Conservation (phyloP, 2,329 filamentous ascomycete genomes). For the Aspergillus candidus region DNA sequence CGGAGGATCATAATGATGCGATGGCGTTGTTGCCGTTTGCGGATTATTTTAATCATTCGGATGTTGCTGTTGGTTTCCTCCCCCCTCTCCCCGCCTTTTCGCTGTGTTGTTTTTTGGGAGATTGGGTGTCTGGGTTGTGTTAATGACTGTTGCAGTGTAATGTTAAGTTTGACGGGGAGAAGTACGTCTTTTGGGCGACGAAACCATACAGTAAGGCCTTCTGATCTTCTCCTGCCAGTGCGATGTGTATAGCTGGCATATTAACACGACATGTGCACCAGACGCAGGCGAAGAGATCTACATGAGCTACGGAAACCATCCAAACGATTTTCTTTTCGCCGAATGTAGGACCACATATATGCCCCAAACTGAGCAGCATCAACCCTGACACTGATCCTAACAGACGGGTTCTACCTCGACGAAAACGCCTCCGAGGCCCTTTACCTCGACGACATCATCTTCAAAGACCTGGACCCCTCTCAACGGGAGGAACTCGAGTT, state of each 20-base stretch:
- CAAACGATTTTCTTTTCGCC: constrained; percentile 38
- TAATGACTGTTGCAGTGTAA: constrained; percentile 25
- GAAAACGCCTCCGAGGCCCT: constrained; percentile 36
- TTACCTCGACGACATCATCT: constrained; percentile 39
- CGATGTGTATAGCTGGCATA: background rate
- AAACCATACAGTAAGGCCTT: constrained; percentile 27
- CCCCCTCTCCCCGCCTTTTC: background rate
- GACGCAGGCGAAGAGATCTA: constrained; percentile 39
- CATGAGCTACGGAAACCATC: constrained; percentile 40
- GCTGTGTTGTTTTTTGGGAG: background rate
- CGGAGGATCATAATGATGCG: constrained; percentile 39
- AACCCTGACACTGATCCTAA: constrained; percentile 1
- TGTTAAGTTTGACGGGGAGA: constrained; percentile 31
- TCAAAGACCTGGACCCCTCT: constrained; percentile 24
- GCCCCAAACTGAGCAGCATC: background rate
- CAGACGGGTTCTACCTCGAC: constrained; percentile 41
- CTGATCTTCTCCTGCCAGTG: background rate
- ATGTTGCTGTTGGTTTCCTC: constrained; percentile 31
- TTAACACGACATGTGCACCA: constrained; percentile 7
- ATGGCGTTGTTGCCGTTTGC: constrained; percentile 43
- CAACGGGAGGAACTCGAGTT: constrained; percentile 29
- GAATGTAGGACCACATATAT: constrained; percentile 34
- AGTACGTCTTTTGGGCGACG: constrained; percentile 32
- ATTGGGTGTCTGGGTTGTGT: background rate
- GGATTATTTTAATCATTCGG: constrained; percentile 44